These are phyloP conservation scores for Petrea volubilis DNA, from an alignment of 257 asterid genomes.

Conservation along the genomic window DNA sequence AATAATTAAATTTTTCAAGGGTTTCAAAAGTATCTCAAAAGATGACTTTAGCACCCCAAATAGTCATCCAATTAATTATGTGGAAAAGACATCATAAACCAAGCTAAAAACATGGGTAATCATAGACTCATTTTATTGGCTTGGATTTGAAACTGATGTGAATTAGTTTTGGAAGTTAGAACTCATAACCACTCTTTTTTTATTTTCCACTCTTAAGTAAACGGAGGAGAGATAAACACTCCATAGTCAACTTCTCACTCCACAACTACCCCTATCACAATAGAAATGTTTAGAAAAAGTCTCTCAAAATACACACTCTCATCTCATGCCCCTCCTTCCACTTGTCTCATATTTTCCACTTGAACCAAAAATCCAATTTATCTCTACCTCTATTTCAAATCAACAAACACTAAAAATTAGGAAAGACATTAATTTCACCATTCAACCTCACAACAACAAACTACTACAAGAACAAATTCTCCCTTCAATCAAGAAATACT, in stretches of 20 bases:
- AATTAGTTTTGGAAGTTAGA: constrained; percentile 11
- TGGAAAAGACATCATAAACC: too few relatives aligned
- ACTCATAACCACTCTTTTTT: background rate
- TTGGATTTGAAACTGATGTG: constrained; percentile 16
- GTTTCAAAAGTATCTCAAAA: too few relatives aligned
- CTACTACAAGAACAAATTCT: constrained; percentile 47
- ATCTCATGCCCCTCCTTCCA: constrained; percentile 49
- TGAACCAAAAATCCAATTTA: constrained; percentile 43
- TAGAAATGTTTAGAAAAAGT: constrained; percentile 34
- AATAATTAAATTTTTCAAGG: too few relatives aligned
- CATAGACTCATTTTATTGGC: constrained; percentile 17
- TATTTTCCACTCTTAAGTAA: background rate
- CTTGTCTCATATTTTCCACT: constrained; percentile 56
- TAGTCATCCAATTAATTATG: too few relatives aligned
- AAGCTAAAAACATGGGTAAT: constrained; percentile 8
- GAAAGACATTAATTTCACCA: constrained; percentile 47
- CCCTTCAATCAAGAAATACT: background rate
- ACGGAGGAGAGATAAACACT: constrained; percentile 66
- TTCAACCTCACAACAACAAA: constrained; percentile 52
- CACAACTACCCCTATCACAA: constrained; percentile 19
- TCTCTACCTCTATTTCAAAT: constrained; percentile 46
- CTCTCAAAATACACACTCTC: constrained; percentile 21
- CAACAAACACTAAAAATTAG: constrained; percentile 69
- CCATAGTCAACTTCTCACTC: constrained; percentile 37
- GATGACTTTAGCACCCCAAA: too few relatives aligned